Evolutionary conservation across 352 stramenopile species (phyloP), one percentile per base, ranked within the genome.

Genomic region (Globisporangium nodosum): DNA sequence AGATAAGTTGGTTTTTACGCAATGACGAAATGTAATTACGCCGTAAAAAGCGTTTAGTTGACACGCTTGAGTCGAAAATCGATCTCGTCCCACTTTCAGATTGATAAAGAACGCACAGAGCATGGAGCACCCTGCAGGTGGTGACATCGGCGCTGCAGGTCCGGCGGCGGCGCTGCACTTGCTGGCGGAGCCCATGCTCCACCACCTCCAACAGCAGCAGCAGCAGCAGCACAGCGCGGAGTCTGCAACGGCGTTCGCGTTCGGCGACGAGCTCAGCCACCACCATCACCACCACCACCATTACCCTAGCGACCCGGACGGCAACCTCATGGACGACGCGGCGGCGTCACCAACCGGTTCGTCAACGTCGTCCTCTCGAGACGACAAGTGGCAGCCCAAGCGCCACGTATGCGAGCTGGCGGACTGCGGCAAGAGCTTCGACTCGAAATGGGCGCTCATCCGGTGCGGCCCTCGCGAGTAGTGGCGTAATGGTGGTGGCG

Each of bases 361-460:
- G 3, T 81, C 74, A 3, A 61, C 47, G 40, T 81, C 72, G 7
- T 73, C 67, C 15, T 46, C 40, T 48, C 84, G 74, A 61, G 80
- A 88, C 3, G 31, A 37, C 31, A 82, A 79, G 53, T 90, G 79
- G 79, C 49, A 54, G 31, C 69, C 75, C 49, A 92, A 92, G 70
- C 81, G 81, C 35, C 81, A 92, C 58, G 67, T 84, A 57, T 92
- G 83, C 53, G 68, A 86, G 20, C 69, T 79, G 9, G 52, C 61
- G 0, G 72, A 89, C 65, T 92, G 83, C 62, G 75, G 75, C 64
- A 92, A 92, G 69, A 88, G 80, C 64, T 92, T 92, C 61, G 83
- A 92, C 69, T 92, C 80, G 30, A 90, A 90, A 57, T 92, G 83
- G 83, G 83, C 83, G 18, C 74, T 92, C 20, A 87, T 92, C 48